A percentile compares a stretch with the other conserved stretches of the same genome.
Evolutionary conservation across 2,329 filamentous ascomycete species (phyloP).

Genomic region (Fusarium clavum): DNA sequence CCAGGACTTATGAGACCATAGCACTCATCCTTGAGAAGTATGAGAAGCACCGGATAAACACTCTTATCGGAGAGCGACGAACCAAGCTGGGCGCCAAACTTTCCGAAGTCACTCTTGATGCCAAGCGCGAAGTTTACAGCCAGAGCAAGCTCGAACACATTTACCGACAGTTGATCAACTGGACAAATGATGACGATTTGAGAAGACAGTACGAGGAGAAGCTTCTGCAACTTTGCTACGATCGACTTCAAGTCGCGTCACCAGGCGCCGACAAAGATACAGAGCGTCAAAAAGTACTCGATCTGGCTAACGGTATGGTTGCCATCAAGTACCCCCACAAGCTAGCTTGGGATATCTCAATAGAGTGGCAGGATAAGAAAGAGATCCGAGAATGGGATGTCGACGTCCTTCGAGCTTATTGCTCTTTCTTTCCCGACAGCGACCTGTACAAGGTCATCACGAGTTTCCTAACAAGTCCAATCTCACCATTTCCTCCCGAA

Average conservation of each 20-base stretch:
- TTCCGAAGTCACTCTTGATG: conserved; percentile 84
- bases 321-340: conserved; percentile 92
- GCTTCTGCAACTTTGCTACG: conserved; percentile 82
- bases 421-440: conserved; percentile 83
- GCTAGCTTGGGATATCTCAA: conserved; percentile 88
- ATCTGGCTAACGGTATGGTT: conserved; percentile 90
- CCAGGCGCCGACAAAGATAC: conserved; percentile 71
- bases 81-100: conserved; percentile 88
- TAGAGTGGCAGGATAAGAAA: conserved; percentile 89
- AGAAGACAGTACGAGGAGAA: conserved; percentile 91
- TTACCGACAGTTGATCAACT: conserved; percentile 88
- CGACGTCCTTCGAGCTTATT: conserved; percentile 82
- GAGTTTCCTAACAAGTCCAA: conserved; percentile 82
- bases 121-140: conserved; percentile 84
- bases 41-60: conserved; percentile 90
- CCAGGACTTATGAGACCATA: conserved; percentile 82
- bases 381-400: conserved; percentile 81
- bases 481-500: conserved; percentile 79
- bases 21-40: conserved; percentile 86
- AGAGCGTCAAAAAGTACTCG: conserved; percentile 79
- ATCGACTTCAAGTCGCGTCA: conserved; percentile 77
- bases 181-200: conserved; percentile 87
- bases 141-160: conserved; percentile 82
- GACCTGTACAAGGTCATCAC: conserved; percentile 85
- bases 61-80: conserved; percentile 86